phyloP scores from a whole-genome alignment of 164 flowering plant genomes.

The Tetracentron sinense region DNA sequence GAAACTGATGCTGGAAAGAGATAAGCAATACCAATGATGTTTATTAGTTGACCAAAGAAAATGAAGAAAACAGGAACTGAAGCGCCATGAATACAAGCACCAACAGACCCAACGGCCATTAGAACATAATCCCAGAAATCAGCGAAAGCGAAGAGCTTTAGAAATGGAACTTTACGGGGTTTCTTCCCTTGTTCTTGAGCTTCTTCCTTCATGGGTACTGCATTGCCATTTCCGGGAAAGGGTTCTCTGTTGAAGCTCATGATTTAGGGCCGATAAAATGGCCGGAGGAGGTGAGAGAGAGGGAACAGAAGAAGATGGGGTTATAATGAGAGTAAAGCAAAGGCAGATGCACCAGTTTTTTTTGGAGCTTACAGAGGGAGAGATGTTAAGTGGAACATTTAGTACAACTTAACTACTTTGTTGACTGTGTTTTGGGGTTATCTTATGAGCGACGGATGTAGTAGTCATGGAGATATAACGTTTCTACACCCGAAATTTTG shows the following conservation, averaged over 20 bases:
- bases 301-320: not conserved
- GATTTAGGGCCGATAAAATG: not conserved
- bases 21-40: conserved; percentile 74
- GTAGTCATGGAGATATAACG: no score
- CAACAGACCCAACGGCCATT: conserved; percentile 75
- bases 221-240: not conserved
- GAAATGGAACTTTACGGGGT: conserved; percentile 39
- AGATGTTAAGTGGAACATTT: no score
- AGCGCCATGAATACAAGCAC: conserved; percentile 84
- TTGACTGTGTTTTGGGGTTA: no score
- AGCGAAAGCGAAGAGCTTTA: conserved; percentile 76
- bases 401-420: no score
- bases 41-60: conserved; percentile 84
- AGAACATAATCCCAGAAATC: conserved; percentile 69
- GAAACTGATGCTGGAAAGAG: conserved; percentile 74
- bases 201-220: conserved; percentile 12
- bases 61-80: conserved; percentile 94
- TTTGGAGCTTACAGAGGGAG: no score
- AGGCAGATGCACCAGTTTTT: no score
- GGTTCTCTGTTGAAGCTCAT: conserved; percentile 8
- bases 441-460: no score
- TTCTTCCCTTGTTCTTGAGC: conserved; percentile 20
- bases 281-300: not conserved
- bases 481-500: no score
- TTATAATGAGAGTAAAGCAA: no score